A percentile compares a stretch with the other conserved stretches of the same genome.
Evolutionary conservation across 257 asterid genomes (phyloP).

Genomic region (Gentiana dahurica): DNA sequence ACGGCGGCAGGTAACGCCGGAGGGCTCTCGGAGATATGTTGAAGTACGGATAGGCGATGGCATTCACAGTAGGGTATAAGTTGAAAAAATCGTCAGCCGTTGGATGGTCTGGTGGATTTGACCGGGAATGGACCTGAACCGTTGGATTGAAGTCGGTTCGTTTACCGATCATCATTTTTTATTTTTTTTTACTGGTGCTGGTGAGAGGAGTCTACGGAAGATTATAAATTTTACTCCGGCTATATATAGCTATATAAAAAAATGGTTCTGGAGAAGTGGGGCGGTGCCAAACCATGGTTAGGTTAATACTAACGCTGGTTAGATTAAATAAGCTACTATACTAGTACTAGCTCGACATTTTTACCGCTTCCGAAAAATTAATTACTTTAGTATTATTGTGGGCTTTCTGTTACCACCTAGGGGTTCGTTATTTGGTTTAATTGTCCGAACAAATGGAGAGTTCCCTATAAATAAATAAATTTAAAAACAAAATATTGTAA

Average conservation of each 20-base stretch:
- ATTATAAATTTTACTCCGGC: constrained; percentile 7
- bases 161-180: constrained; percentile 45
- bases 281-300: constrained; percentile 28
- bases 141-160: constrained; percentile 19
- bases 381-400: too few species aligned
- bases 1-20: constrained; percentile 57
- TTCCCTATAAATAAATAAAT: too few species aligned
- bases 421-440: too few species aligned
- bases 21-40: constrained; percentile 18
- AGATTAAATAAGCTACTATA: constrained; percentile 11
- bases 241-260: constrained; percentile 26
- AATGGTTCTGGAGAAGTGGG: constrained; percentile 32
- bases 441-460: too few species aligned
- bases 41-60: constrained; percentile 7
- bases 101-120: constrained; percentile 21
- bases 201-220: neutral
- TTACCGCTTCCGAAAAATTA: constrained; percentile 23
- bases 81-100: constrained; percentile 20
- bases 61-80: constrained; percentile 28
- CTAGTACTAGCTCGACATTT: neutral
- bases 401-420: too few species aligned
- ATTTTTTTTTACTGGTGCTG: neutral
- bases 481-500: too few species aligned
- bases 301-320: constrained; percentile 17
- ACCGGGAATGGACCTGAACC: constrained; percentile 51